Conservation (phyloP, 169 alveolate species). For the Plasmodium vinckei region DNA sequence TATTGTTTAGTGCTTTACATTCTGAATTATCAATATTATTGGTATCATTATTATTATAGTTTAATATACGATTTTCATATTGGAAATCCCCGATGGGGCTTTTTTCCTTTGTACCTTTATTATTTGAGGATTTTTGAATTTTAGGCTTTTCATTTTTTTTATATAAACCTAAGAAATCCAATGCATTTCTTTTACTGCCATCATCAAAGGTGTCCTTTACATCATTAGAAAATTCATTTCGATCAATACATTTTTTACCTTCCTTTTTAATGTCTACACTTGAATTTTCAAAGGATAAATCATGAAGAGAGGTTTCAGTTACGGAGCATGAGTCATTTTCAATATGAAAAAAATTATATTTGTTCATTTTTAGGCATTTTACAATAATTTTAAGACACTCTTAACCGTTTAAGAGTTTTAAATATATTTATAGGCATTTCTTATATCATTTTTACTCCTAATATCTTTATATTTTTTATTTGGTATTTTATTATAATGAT, state of each 20-base stretch:
- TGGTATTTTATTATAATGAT: too few species aligned
- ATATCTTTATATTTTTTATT: too few species aligned
- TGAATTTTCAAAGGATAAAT: conserved; percentile 17
- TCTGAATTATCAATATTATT: conserved; percentile 4
- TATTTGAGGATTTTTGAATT: not conserved
- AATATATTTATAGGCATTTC: too few species aligned
- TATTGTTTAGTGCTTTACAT: not conserved
- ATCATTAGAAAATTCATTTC: conserved; percentile 1
- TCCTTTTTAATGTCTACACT: conserved; percentile 32
- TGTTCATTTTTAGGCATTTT: conserved; percentile 46
- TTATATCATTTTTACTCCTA: not conserved
- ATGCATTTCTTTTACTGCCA: conserved; percentile 59
- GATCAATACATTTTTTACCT: conserved; percentile 19
- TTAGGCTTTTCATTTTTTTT: conserved; percentile 23
- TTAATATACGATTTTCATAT: not conserved
- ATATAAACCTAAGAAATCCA: conserved; percentile 54
- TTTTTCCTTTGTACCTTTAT: conserved; percentile 15
- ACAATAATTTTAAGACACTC: too few species aligned
- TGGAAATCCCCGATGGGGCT: conserved; percentile 4
- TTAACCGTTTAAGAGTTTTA: too few species aligned
- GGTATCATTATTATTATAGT: conserved; percentile 1
- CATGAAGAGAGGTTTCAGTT: conserved; percentile 21
- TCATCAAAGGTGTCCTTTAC: conserved; percentile 15
- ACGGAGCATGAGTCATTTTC: conserved; percentile 24
- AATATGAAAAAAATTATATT: conserved; percentile 63